These are phyloP conservation scores for Agaricus subrufescens DNA, from an alignment of 768 basidiomycete genomes.

Conservation along the genomic window DNA sequence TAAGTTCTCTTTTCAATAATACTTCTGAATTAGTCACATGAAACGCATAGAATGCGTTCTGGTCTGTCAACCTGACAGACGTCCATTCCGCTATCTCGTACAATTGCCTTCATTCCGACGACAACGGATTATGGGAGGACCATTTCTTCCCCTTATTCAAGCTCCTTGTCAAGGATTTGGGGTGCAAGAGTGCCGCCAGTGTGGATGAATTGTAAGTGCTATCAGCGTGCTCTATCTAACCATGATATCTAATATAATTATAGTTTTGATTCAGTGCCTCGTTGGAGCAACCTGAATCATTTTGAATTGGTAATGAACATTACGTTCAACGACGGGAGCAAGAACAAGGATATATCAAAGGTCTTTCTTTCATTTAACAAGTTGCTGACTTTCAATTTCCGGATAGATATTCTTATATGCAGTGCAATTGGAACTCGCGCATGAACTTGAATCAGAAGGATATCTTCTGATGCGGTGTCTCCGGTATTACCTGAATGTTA, in stretches of 20 bases:
- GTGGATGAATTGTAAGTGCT: neutral
- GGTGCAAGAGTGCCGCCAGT: neutral
- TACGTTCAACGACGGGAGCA: constrained; percentile 25
- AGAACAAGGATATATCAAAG: constrained; percentile 27
- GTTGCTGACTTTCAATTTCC: too few relatives aligned
- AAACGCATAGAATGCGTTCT: too few relatives aligned
- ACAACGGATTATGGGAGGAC: too few relatives aligned
- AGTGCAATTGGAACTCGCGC: neutral
- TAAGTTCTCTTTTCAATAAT: too few relatives aligned
- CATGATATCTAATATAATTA: too few relatives aligned
- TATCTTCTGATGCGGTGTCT: constrained; percentile 23
- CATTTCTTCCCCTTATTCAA: constrained; percentile 15
- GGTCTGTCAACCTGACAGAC: too few relatives aligned
- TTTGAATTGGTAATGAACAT: constrained; percentile 19
- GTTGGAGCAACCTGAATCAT: constrained; percentile 26
- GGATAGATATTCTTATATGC: neutral
- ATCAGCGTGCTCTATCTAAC: too few relatives aligned
- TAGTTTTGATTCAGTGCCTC: constrained; percentile 18
- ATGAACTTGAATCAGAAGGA: constrained; percentile 9
- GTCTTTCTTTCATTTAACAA: constrained; percentile 13
- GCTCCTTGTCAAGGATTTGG: neutral
- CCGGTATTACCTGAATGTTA: constrained; percentile 21
- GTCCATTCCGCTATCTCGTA: too few relatives aligned
- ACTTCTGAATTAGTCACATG: too few relatives aligned
- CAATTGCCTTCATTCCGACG: too few relatives aligned